Evolutionary conservation across 23 red algal genomes (phyloP).

Genomic region (Agarophyton chilense): DNA sequence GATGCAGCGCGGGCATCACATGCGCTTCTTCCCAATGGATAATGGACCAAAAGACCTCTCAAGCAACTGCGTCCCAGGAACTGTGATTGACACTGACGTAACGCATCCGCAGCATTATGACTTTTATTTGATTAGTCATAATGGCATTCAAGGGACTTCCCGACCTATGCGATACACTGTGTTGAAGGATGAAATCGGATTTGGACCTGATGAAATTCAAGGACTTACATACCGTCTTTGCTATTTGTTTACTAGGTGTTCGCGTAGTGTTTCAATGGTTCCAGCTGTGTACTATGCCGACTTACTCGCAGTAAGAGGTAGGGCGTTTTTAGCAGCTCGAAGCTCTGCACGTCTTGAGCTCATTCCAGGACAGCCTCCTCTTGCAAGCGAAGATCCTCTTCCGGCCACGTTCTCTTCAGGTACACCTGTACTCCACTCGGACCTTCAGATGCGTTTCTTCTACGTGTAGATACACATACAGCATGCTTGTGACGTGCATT

Average conservation of each 20-base stretch:
- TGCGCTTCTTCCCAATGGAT: slow-evolving; percentile 64
- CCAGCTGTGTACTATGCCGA: slow-evolving; percentile 74
- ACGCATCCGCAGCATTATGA: slow-evolving; percentile 63
- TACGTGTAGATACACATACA: slow-evolving; percentile 14
- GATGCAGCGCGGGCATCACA: slow-evolving; percentile 73
- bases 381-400: slow-evolving; percentile 17
- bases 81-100: slow-evolving; percentile 57
- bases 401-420: slow-evolving; percentile 12
- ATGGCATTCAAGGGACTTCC: slow-evolving; percentile 66
- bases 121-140: slow-evolving; percentile 73
- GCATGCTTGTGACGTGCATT: not conserved
- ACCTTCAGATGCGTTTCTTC: slow-evolving; percentile 21
- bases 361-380: slow-evolving; percentile 19
- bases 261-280: slow-evolving; percentile 64
- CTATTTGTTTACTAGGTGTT: slow-evolving; percentile 42
- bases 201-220: slow-evolving; percentile 68
- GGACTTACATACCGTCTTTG: slow-evolving; percentile 60
- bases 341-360: slow-evolving; percentile 17
- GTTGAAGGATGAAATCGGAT: slow-evolving; percentile 58
- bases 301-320: slow-evolving; percentile 17
- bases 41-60: slow-evolving; percentile 20
- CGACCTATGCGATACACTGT: slow-evolving; percentile 73
- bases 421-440: not conserved
- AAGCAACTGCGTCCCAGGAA: slow-evolving; percentile 71
- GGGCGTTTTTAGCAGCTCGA: slow-evolving; percentile 5